Conservation (phyloP, 2,329 filamentous ascomycete species). For the Fusarium cyanostomum region DNA sequence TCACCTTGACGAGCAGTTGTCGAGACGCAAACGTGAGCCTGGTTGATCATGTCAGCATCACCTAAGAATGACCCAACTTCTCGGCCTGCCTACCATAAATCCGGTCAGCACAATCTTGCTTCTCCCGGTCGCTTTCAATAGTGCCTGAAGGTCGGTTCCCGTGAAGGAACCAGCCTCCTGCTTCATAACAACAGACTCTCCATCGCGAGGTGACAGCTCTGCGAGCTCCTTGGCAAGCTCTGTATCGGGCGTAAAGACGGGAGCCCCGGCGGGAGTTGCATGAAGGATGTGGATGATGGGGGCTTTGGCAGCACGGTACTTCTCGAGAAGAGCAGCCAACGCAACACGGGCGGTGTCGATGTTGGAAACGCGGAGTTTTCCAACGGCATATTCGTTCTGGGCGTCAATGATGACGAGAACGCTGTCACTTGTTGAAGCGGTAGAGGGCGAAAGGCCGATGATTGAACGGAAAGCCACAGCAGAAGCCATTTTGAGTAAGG, state of each 20-base stretch:
- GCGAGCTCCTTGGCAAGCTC: slow-evolving; percentile 67
- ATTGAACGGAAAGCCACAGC: slow-evolving; percentile 54
- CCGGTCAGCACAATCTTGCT: slow-evolving; percentile 70
- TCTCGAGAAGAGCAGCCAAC: slow-evolving; percentile 65
- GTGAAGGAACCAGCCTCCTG: slow-evolving; percentile 67
- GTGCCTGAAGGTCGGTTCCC: slow-evolving; percentile 64
- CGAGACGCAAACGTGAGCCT: slow-evolving; percentile 72
- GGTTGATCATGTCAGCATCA: not conserved
- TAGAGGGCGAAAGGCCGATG: slow-evolving; percentile 63
- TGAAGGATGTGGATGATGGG: slow-evolving; percentile 71
- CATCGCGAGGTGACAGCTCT: slow-evolving; percentile 62
- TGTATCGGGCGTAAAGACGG: slow-evolving; percentile 72
- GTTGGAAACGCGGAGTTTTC: slow-evolving; percentile 64
- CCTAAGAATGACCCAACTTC: not conserved
- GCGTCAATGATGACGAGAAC: slow-evolving; percentile 74
- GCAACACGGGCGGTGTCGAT: slow-evolving; percentile 62
- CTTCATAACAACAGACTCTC: slow-evolving; percentile 68
- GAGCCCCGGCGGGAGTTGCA: slow-evolving; percentile 66
- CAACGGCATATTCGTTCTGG: slow-evolving; percentile 73
- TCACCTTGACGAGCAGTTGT: slow-evolving; percentile 69
- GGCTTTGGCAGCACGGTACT: slow-evolving; percentile 63
- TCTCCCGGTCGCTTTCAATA: slow-evolving; percentile 56
- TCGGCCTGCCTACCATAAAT: slow-evolving; percentile 59
- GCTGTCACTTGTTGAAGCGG: slow-evolving; percentile 65
- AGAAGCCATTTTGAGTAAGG: slow-evolving; percentile 10